Conservation (phyloP, 2,329 filamentous ascomycete genomes). For the Biscogniauxia sp. region DNA sequence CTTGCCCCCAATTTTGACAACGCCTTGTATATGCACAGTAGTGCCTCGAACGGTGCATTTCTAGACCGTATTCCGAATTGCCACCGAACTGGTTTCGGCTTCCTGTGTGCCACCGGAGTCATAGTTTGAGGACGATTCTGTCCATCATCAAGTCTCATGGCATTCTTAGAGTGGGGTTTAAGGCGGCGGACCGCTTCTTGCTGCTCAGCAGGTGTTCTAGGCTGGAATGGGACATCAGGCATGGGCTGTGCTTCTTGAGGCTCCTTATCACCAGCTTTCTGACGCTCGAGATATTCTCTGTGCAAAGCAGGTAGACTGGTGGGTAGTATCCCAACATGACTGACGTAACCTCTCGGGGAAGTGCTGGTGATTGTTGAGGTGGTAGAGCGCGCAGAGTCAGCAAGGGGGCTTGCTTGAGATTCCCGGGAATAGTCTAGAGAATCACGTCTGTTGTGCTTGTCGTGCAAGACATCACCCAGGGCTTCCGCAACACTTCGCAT, state of each 20-base stretch:
- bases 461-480: slow-evolving; percentile 36
- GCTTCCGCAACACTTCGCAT: slow-evolving; percentile 56
- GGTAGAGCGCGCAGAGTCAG: slow-evolving; percentile 54
- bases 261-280: slow-evolving; percentile 51
- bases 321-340: slow-evolving; percentile 87
- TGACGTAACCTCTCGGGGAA: slow-evolving; percentile 60
- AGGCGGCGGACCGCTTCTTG: slow-evolving; percentile 77
- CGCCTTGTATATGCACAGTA: slow-evolving; percentile 93
- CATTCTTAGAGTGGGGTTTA: slow-evolving; percentile 77
- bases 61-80: slow-evolving; percentile 96
- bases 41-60: slow-evolving; percentile 90
- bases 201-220: slow-evolving; percentile 69
- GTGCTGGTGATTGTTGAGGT: slow-evolving; percentile 47
- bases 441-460: slow-evolving; percentile 14
- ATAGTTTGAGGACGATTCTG: slow-evolving; percentile 59
- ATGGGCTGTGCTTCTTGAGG: slow-evolving; percentile 42
- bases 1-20: slow-evolving; percentile 83
- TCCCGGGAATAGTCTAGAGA: slow-evolving; percentile 24
- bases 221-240: slow-evolving; percentile 48
- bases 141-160: slow-evolving; percentile 65
- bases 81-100: slow-evolving; percentile 83
- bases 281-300: slow-evolving; percentile 80
- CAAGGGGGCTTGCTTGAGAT: slow-evolving; percentile 47
- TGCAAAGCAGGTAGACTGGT: slow-evolving; percentile 90
- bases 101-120: slow-evolving; percentile 66